Evolutionary conservation across 805 yeast species (phyloP).

Genomic region (Yamadazyma paraphyllophila): DNA sequence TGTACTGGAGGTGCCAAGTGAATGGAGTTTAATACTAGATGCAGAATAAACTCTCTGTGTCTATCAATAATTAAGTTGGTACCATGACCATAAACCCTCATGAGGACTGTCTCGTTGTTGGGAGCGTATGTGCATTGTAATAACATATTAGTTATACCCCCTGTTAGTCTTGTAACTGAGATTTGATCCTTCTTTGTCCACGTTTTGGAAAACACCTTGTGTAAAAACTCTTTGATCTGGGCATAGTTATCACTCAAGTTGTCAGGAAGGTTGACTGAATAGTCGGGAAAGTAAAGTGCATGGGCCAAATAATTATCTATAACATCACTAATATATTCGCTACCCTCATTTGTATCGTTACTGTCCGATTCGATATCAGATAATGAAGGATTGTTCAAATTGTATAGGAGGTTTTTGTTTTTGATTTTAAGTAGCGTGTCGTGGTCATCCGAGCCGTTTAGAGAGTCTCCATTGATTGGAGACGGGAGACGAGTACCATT

Average conservation of each 20-base stretch:
- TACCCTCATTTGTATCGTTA: conserved; percentile 3
- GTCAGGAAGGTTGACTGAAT: conserved; percentile 38
- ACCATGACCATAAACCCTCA: conserved; percentile 74
- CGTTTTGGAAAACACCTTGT: conserved; percentile 45
- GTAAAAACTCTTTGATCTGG: conserved; percentile 39
- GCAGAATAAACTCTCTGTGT: conserved; percentile 71
- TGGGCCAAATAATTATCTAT: conserved; percentile 38
- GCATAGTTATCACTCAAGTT: conserved; percentile 30
- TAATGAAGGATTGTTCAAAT: conserved; percentile 35
- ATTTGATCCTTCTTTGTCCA: conserved; percentile 32
- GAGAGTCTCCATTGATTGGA: no score
- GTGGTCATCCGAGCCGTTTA: background rate
- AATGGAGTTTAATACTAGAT: conserved; percentile 56
- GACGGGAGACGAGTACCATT: background rate
- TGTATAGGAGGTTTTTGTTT: conserved; percentile 32
- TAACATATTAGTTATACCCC: conserved; percentile 65
- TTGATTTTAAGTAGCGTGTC: conserved; percentile 11
- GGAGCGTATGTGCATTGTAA: conserved; percentile 41
- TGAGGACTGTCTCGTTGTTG: conserved; percentile 43
- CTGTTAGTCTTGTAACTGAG: conserved; percentile 46
- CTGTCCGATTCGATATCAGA: conserved; percentile 32
- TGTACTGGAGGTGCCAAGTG: conserved; percentile 66
- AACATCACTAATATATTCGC: conserved; percentile 9
- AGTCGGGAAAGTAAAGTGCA: conserved; percentile 49
- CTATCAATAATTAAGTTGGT: conserved; percentile 71